Evolutionary conservation across 495 filamentous ascomycete genomes (phyloP).

Genomic region (Bombardia bombarda): DNA sequence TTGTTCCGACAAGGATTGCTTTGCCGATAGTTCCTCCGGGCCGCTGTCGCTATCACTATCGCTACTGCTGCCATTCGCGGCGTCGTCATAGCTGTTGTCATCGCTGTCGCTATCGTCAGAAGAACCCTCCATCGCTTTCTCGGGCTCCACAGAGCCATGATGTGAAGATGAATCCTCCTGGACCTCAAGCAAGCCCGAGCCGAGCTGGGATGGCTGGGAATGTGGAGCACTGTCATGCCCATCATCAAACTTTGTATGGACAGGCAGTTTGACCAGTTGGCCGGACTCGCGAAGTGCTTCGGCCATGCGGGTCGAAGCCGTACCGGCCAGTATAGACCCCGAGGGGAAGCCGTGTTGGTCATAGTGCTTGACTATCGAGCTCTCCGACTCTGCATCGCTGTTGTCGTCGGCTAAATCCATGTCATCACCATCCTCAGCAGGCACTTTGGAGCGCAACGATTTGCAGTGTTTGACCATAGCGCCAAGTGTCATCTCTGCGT

Average conservation of each 20-base stretch:
- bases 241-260: conserved; percentile 27
- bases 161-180: too few relatives aligned
- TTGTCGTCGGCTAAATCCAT: conserved; percentile 13
- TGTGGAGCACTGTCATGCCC: too few relatives aligned
- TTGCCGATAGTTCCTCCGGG: conserved; percentile 10
- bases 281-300: conserved; percentile 18
- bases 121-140: conserved; percentile 1
- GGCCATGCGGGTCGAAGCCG: conserved; percentile 30
- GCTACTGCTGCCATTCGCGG: conserved; percentile 8
- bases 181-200: not conserved
- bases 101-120: conserved; percentile 6
- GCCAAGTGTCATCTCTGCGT: conserved; percentile 1
- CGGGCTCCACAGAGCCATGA: conserved; percentile 1
- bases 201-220: not conserved
- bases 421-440: conserved; percentile 1
- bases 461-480: conserved; percentile 7
- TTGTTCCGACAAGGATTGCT: too few relatives aligned
- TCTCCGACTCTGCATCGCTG: conserved; percentile 22
- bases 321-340: conserved; percentile 39
- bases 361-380: conserved; percentile 28
- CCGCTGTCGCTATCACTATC: conserved; percentile 12
- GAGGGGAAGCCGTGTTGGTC: conserved; percentile 43
- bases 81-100: not conserved
- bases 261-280: conserved; percentile 19
- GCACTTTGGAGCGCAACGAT: not conserved